Base-by-base conservation (phyloP, 2,329 filamentous ascomycete genomes). In the Xylaria sp. region DNA sequence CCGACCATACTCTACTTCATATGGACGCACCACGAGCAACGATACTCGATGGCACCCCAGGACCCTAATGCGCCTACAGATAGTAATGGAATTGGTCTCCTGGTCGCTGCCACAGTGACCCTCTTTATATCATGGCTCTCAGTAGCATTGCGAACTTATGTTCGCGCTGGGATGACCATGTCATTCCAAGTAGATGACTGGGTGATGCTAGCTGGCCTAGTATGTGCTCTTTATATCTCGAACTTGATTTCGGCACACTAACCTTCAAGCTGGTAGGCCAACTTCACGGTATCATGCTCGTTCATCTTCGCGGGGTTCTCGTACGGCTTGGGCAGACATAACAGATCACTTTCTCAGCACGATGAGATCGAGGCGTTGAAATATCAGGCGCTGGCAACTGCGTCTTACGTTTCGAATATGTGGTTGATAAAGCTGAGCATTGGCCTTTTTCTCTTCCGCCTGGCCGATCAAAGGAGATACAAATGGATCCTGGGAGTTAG, bases 361-460 rank as follows among this genome's bases (percentile, higher is more conserved):
- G 70, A 77, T 15, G 76, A 79, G 54, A 79, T 84, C 19, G 70
- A 75, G n/a, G 81, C 80, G 6, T 74, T 84, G 45, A 84, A 83
- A 78, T 84, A 79, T 74, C 83, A 85, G 75, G 80, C 83, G 23
- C 68, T 85, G 31, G 80, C 81, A 11, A 82, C 82, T 0, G 80
- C 78, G 6, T 79, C 79, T 2, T 85, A 85, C 58, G 74, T 85
- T 46, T 65, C 80, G 9, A 78, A 83, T 63, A 86, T 86, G 83
- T 80, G 84, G 78, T 80, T 86, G 63, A 80, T 84, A 73, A 86
- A 86, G 72, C 73, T 85, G 53, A 83, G 83, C 72, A 84, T 86
- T 51, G 81, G 79, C 35, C 74, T 85, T 61, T 84, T 84, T 63
- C 77, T 85, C 8, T 71, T 86, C 17, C 78, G 82, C 5, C 74